A percentile compares a stretch with the other conserved stretches of the same genome.
phyloP scores from a whole-genome alignment of 345 rosid genomes.

The Gossypium raimondii region DNA sequence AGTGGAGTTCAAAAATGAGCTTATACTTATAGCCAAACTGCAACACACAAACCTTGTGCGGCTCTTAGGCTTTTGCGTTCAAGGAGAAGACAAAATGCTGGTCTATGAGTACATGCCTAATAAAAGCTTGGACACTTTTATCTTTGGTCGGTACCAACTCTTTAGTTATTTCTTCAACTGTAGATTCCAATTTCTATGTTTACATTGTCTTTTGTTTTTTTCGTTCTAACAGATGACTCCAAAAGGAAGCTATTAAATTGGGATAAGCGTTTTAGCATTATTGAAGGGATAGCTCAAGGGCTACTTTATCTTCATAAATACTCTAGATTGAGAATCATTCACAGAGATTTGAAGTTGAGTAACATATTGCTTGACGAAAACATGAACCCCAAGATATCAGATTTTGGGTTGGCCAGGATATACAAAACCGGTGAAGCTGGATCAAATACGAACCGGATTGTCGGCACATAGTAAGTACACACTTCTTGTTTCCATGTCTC shows the following conservation, averaged over 20 bases:
- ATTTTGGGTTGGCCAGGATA: conserved; percentile 6
- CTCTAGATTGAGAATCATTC: conserved; percentile 4
- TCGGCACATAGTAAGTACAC: conserved; percentile 1
- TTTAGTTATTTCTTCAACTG: not conserved
- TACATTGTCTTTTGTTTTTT: not conserved
- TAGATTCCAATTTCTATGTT: not conserved
- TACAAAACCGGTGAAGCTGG: conserved; percentile 1
- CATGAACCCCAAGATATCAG: conserved; percentile 10
- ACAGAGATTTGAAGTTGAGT: conserved; percentile 6
- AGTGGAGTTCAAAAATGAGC: conserved; percentile 7
- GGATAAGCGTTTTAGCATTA: not conserved
- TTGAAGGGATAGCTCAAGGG: conserved; percentile 14
- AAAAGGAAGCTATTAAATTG: not conserved
- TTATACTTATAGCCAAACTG: conserved; percentile 1
- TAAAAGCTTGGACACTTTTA: conserved; percentile 6
- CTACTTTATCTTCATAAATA: conserved; percentile 10
- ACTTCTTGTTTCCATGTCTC: not conserved
- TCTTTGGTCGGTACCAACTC: not conserved
- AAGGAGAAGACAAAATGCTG: conserved; percentile 8
- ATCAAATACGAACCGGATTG: not conserved
- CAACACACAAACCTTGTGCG: conserved; percentile 11
- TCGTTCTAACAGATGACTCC: not conserved
- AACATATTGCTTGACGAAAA: conserved; percentile 6
- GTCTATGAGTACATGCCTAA: conserved; percentile 10
- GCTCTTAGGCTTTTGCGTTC: conserved; percentile 5